Base-by-base conservation (phyloP, 495 filamentous ascomycete genomes). In the Xylaria nigripes region DNA sequence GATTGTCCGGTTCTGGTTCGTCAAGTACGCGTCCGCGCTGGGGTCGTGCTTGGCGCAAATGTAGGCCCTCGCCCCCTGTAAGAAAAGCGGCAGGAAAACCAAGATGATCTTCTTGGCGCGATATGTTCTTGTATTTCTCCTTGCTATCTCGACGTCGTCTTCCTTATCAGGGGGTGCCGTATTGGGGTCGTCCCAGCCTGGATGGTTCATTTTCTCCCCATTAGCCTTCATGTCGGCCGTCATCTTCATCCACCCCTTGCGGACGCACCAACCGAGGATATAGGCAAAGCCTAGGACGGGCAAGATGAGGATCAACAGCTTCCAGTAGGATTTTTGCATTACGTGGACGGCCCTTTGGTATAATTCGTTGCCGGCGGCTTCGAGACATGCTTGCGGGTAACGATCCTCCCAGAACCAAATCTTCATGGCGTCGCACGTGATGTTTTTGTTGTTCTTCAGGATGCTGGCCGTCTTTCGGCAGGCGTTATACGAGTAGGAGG, bases 321-420 rank as follows among this genome's bases (percentile, higher is more conserved):
- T n/a, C n/a, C n/a, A n/a, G 32, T 36, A 12, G 6, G 8, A 2
- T 36, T 12, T 2, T 13, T 36, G 32, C 32, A 12, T 36, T n/a
- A n/a, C 5, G 32, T 36, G 6, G 32, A 44, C 2, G n/a, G 42
- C 42, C 5, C 42, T 45, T 23, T 58, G 25, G 47, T 58, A 61
- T n/a, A 60, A 25, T 2, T 8, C 5, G 34, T 57, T 42, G 6
- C 65, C 44, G 8, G 24, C 58, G 21, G 60, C 56, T n/a, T 52
- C 56, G 21, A 68, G 58, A 38, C 65, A 68, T 21, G 22, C 19
- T 18, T 41, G 38, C 0, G 65, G 65, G 27, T 63, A 68, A n/a
- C 60, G 58, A 29, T 65, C 60, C 18, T 41, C 50, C 62, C 65
- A 68, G 55, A 60, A 65, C 62, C 64, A 67, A 60, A 68, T 68